These are phyloP conservation scores for Dictyostelium firmibasis DNA, from an alignment of 78 protist species.

Conservation along the genomic window DNA sequence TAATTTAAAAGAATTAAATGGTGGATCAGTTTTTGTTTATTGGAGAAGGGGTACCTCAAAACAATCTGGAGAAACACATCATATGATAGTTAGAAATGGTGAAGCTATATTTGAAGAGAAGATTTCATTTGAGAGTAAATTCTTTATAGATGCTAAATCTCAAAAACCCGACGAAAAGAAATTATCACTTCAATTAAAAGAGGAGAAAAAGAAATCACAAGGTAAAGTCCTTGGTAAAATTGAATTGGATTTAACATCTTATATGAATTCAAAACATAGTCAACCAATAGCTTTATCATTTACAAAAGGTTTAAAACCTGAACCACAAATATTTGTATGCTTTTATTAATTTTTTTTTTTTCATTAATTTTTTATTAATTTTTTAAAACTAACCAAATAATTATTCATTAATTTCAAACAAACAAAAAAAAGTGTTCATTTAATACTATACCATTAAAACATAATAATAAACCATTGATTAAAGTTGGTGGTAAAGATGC, in stretches of 20 bases:
- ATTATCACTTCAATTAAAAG: constrained; percentile 41
- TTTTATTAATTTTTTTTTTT: not conserved
- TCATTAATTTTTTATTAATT: too few species aligned
- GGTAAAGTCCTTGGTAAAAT: constrained; percentile 47
- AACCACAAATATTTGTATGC: constrained; percentile 19
- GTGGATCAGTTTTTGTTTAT: constrained; percentile 34
- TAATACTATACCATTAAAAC: constrained; percentile 65
- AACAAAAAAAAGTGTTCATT: constrained; percentile 45
- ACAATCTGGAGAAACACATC: constrained; percentile 43
- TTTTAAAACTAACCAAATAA: too few species aligned
- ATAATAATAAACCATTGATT: constrained; percentile 49
- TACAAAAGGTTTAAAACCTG: constrained; percentile 70
- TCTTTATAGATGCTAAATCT: constrained; percentile 64
- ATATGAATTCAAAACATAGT: constrained; percentile 17
- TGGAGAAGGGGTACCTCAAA: constrained; percentile 53
- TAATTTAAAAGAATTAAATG: constrained; percentile 54
- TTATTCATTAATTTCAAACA: not conserved
- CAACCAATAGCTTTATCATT: constrained; percentile 17
- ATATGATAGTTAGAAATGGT: constrained; percentile 41
- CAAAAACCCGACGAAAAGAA: constrained; percentile 73
- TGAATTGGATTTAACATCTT: constrained; percentile 48
- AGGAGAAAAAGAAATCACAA: constrained; percentile 42
- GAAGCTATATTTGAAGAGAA: constrained; percentile 56
- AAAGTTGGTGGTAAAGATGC: constrained; percentile 11
- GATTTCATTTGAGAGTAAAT: constrained; percentile 50